Evolutionary conservation across 2,329 filamentous ascomycete species (phyloP), one percentile per base, ranked within the genome.

Genomic region (Chrysoporthe deuterocubensis): DNA sequence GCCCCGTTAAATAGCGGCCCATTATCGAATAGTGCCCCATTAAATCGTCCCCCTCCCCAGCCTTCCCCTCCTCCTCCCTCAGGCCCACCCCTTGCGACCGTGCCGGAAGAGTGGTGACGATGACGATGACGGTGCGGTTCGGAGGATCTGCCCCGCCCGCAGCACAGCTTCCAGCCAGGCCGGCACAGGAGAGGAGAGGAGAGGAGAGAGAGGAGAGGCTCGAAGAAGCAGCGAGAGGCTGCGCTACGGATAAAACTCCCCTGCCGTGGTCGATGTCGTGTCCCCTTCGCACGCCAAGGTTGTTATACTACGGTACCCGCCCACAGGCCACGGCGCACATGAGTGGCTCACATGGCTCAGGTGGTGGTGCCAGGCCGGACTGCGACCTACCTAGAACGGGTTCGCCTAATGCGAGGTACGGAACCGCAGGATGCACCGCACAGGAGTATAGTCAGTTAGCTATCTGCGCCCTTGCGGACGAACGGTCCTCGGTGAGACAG

Each of bases 331-430:
- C 26, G 50, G 21, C 16, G 32, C 50, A 54, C 50, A 54, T 54
- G 50, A 54, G 50, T 54, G 50, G 50, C 6, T 54, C 50, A 54
- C 50, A 54, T 54, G 50, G 50, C 26, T 54, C 50, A 32, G 7
- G 32, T 54, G 21, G 32, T 34, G 13, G 26, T 54, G 21, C 50
- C 50, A 54, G 50, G 34, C 57, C 21, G 57, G n/a, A 7, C 11
- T 48, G 18, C 44, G 52, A 67, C 65, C 65, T 67, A 58, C 65
- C 60, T 43, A 58, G 65, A 67, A 64, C 16, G 61, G 65, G 2
- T 42, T 67, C 56, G 60, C 37, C 52, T 32, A 32, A 59, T 63
- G 54, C 52, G 54, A 57, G 60, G 59, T 42, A 62, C 58, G 32
- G 52, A 44, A 50, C 21, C 1, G 42, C 34, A 34, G 37, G 16